These are phyloP conservation scores for Dictyophora rubrovolvata DNA, from an alignment of 768 basidiomycete genomes.

Conservation along the genomic window DNA sequence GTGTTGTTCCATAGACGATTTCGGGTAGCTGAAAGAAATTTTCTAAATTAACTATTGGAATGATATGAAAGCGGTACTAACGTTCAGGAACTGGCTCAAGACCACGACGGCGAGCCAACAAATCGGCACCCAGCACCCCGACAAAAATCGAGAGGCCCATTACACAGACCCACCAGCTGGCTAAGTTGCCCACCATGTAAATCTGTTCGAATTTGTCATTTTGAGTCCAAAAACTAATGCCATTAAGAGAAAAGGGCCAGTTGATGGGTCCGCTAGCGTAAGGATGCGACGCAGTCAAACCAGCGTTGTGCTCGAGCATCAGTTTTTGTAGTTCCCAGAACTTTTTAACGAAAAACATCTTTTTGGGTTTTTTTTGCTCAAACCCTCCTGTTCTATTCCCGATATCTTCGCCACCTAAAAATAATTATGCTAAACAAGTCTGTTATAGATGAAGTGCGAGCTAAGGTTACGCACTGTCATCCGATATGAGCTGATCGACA, in stretches of 20 bases:
- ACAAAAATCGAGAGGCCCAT: constrained; percentile 79
- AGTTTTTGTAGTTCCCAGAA: constrained; percentile 87
- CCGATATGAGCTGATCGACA: constrained; percentile 69
- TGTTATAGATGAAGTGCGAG: neutral
- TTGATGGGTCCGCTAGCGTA: constrained; percentile 94
- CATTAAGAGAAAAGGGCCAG: constrained; percentile 94
- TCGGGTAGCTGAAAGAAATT: constrained; percentile 55
- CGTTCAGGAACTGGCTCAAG: constrained; percentile 80
- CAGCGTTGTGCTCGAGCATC: constrained; percentile 99
- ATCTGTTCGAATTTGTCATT: constrained; percentile 81
- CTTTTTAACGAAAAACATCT: constrained; percentile 88
- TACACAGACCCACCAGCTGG: constrained; percentile 93
- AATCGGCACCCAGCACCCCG: constrained; percentile 83
- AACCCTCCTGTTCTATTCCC: constrained; percentile 40
- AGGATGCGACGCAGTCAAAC: constrained; percentile 92
- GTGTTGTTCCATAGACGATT: constrained; percentile 93
- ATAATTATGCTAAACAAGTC: constrained; percentile 1
- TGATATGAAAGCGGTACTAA: constrained; percentile 32
- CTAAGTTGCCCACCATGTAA: constrained; percentile 88
- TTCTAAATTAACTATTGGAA: neutral
- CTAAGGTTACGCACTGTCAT: constrained; percentile 44
- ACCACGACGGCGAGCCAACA: constrained; percentile 77
- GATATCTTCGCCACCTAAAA: constrained; percentile 40
- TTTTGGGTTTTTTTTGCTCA: constrained; percentile 61
- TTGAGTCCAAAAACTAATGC: constrained; percentile 98